Evolutionary conservation across 306 rosid genomes (phyloP).

Genomic region (Vicia villosa): DNA sequence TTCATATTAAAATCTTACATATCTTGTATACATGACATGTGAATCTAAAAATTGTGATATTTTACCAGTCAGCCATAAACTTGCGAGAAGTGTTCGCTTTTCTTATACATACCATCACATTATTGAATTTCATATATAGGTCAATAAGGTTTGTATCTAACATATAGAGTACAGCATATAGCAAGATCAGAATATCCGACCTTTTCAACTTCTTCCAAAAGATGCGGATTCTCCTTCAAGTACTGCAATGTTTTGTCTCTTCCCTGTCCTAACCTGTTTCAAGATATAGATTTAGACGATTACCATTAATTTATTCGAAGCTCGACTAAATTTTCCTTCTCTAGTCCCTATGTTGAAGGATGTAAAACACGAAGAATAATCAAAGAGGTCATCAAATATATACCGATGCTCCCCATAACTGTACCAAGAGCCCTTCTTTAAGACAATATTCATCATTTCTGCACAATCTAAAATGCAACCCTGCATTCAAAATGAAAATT

Average conservation of each 20-base stretch:
- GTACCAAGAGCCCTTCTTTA: constrained; percentile 95
- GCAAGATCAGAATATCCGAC: constrained; percentile 44
- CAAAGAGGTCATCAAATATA: constrained; percentile 10
- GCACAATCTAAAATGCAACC: constrained; percentile 98
- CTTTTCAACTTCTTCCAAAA: constrained; percentile 90
- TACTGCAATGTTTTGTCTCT: constrained; percentile 89
- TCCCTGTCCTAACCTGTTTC: constrained; percentile 92
- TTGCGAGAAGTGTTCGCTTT: neutral
- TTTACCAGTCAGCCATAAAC: neutral
- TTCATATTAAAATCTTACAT: neutral
- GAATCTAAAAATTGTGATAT: neutral
- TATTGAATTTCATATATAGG: too few relatives aligned
- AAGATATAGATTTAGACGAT: constrained; percentile 29
- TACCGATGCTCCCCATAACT: constrained; percentile 94
- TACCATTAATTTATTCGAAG: too few relatives aligned
- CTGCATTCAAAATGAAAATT: constrained; percentile 54
- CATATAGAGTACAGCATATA: constrained; percentile 12
- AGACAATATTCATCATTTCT: constrained; percentile 77
- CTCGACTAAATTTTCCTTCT: too few relatives aligned
- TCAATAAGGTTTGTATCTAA: neutral
- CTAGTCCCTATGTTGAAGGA: too few relatives aligned
- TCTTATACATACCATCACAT: too few relatives aligned
- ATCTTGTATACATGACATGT: neutral
- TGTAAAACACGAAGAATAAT: constrained; percentile 1
- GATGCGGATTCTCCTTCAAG: constrained; percentile 73